A percentile compares a stretch with the other conserved stretches of the same genome.
These are phyloP conservation scores for Gossypioides kirkii DNA, from an alignment of 345 rosid species.

Conservation along the genomic window DNA sequence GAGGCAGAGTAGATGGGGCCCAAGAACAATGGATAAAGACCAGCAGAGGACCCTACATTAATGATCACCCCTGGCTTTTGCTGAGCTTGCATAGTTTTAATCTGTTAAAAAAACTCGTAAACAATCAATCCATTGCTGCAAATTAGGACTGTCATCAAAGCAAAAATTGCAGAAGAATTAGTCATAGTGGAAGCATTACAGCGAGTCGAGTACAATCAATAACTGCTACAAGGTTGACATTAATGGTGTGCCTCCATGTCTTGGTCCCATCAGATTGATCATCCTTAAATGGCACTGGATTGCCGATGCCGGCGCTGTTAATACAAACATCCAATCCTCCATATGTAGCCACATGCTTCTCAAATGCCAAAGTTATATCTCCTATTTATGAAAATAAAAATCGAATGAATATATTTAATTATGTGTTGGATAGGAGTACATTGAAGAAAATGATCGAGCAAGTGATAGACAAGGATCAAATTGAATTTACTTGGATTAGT, in stretches of 20 bases:
- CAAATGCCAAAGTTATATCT: conserved; percentile 61
- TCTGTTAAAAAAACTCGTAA: conserved; percentile 33
- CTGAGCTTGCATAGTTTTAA: conserved; percentile 60
- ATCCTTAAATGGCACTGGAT: conserved; percentile 35
- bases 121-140: conserved; percentile 4
- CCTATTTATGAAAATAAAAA: conserved; percentile 33
- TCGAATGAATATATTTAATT: not conserved
- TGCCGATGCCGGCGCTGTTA: conserved; percentile 61
- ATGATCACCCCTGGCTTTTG: conserved; percentile 84
- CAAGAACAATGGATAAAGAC: conserved; percentile 58
- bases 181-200: conserved; percentile 31
- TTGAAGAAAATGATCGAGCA: not conserved
- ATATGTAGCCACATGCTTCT: conserved; percentile 69
- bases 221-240: conserved; percentile 63
- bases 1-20: conserved; percentile 74
- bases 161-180: not conserved
- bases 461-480: not conserved
- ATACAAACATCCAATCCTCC: conserved; percentile 88
- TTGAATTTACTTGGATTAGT: conserved; percentile 16
- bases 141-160: not conserved
- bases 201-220: conserved; percentile 78
- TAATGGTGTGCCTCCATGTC: conserved; percentile 63
- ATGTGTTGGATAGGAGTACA: not conserved
- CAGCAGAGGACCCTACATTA: conserved; percentile 80
- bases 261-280: conserved; percentile 66